These are phyloP conservation scores for Neurospora sp. DNA, from an alignment of 495 filamentous ascomycete species.

Conservation along the genomic window DNA sequence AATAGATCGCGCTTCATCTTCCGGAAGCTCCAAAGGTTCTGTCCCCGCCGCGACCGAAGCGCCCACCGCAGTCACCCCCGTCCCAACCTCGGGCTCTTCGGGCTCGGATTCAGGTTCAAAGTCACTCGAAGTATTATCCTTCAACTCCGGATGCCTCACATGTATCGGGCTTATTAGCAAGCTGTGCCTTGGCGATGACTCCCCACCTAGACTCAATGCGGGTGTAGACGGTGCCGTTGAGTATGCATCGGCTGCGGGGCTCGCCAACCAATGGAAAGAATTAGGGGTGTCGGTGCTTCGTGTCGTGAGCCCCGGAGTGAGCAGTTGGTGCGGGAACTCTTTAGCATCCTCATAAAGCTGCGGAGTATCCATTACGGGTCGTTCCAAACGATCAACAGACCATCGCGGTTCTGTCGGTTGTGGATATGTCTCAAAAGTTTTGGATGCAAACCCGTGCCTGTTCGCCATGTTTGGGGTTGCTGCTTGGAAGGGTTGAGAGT, in stretches of 20 bases:
- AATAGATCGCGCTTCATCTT: background rate
- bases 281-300: constrained; percentile 2
- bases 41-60: background rate
- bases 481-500: background rate
- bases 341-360: constrained; percentile 13
- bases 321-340: constrained; percentile 5
- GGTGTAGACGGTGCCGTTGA: constrained; percentile 31
- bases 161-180: constrained; percentile 18
- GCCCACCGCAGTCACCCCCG: background rate
- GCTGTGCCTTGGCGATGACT: constrained; percentile 28
- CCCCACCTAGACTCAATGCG: constrained; percentile 22
- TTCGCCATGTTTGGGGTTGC: background rate
- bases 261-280: background rate
- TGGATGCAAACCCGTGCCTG: background rate
- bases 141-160: constrained; percentile 8
- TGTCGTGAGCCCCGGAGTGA: constrained; percentile 3
- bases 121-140: constrained; percentile 4
- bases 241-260: constrained; percentile 13
- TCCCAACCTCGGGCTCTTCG: constrained; percentile 9
- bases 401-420: background rate
- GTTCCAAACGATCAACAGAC: background rate
- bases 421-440: background rate
- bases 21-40: background rate
- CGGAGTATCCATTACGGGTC: constrained; percentile 18
- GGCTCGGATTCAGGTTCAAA: constrained; percentile 9